Evolutionary conservation across 1,139 yeast genomes (phyloP).

Genomic region (Yamadazyma songkhlaensis): DNA sequence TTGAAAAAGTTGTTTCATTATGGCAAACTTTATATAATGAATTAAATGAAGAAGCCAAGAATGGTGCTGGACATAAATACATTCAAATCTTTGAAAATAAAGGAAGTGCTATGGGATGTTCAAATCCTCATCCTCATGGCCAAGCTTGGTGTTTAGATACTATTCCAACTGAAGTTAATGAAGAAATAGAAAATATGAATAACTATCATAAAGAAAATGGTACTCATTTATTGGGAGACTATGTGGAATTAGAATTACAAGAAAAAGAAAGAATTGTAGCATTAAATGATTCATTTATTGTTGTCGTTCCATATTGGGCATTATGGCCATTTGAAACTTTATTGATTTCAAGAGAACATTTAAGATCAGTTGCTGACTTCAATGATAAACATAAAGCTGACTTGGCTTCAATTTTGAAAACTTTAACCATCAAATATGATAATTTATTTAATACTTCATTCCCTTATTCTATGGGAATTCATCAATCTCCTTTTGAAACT

Average conservation of each 20-base stretch:
- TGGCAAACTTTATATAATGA: conserved; percentile 58
- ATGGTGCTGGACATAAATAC: conserved; percentile 50
- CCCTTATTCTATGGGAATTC: conserved; percentile 82
- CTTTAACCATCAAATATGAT: conserved; percentile 65
- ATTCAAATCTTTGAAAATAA: conserved; percentile 76
- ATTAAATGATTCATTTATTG: conserved; percentile 61
- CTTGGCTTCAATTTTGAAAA: conserved; percentile 54
- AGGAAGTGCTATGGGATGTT: conserved; percentile 81
- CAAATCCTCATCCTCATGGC: conserved; percentile 79
- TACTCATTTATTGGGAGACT: conserved; percentile 59
- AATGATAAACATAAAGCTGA: conserved; percentile 48
- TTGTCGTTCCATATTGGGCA: conserved; percentile 83
- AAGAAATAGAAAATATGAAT: conserved; percentile 52
- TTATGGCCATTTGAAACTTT: conserved; percentile 79
- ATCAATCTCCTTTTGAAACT: conserved; percentile 61
- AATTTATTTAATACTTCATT: conserved; percentile 67
- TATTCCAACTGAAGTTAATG: conserved; percentile 67
- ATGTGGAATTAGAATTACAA: conserved; percentile 55
- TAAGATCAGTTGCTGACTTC: conserved; percentile 52
- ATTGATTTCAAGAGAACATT: conserved; percentile 54
- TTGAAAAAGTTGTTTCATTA: conserved; percentile 49
- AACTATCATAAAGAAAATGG: conserved; percentile 45
- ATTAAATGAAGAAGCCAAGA: conserved; percentile 33
- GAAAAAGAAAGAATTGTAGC: conserved; percentile 54
- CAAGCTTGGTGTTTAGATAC: conserved; percentile 76